Evolutionary conservation across 257 asterid genomes (phyloP), one percentile per base, ranked within the genome.

Genomic region (Ilex asprella): DNA sequence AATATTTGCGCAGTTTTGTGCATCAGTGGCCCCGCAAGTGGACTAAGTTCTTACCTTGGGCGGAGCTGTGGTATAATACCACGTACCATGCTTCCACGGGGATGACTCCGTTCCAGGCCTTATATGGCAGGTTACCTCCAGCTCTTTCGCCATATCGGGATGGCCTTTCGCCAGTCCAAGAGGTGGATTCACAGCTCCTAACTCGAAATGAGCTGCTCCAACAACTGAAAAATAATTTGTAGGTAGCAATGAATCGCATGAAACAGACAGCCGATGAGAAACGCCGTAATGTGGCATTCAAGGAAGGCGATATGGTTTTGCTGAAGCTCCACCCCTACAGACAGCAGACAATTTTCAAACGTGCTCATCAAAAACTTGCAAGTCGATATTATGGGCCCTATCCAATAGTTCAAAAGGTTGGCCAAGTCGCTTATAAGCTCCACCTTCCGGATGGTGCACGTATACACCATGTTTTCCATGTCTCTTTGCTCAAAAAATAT

Each of bases 51-150:
- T 21, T 21, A 7, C 31, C 43, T 44, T 55, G 64, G 68, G 63
- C 46, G 3, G 55, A 61, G 16, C 31, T 10, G 13, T 68, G 68
- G 64, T 68, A 46, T 14, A 68, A 61, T 14, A 61, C 69, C 2
- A 13, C 44, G 2, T 63, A 16, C 12, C 56, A 69, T 8, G 9
- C 10, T 0, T 16, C 64, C 1, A 30, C 10, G 0, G n/a, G 46
- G 6, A 69, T 62, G 60, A 30, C 50, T 0, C 60, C 56, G 0
- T 62, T 31, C 21, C 31, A 62, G 30, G 60, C 32, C 0, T 1
- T 69, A 2, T 62, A 62, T 29, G 69, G 69, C 0, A 1, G 65
- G 3, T 12, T n/a, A 5, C 30, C 64, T 0, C 59, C 32, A 2
- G 9, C 46, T 12, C 0, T 69, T 0, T 11, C 8, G 10, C 32